Percentiles rank a stretch among this genome's conserved stretches.
Conservation (phyloP, 2,329 filamentous ascomycete species). For the Cordyceps fumosorosea region DNA sequence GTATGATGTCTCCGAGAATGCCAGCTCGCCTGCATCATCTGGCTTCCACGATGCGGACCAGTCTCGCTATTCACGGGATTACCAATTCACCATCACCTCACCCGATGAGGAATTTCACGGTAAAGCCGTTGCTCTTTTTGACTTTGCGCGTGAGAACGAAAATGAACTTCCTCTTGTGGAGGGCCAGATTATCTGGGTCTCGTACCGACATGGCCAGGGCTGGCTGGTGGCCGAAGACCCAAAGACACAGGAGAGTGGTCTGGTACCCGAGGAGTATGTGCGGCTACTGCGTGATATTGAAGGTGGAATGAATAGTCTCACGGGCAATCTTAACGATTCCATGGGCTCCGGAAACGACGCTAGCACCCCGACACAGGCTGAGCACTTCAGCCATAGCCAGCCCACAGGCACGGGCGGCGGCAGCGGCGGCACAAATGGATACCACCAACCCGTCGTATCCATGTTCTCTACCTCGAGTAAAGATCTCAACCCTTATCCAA, state of each 20-base stretch:
- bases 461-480: constrained; percentile 66
- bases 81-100: constrained; percentile 90
- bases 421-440: constrained; percentile 50
- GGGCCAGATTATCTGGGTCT: constrained; percentile 94
- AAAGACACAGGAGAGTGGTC: constrained; percentile 84
- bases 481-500: constrained; percentile 62
- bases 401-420: constrained; percentile 34
- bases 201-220: constrained; percentile 90
- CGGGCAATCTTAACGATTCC: constrained; percentile 46
- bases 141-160: constrained; percentile 91
- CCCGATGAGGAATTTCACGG: constrained; percentile 98
- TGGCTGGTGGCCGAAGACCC: constrained; percentile 97
- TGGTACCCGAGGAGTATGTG: constrained; percentile 96
- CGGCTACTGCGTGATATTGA: constrained; percentile 88
- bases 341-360: constrained; percentile 47
- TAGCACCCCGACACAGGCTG: constrained; percentile 55
- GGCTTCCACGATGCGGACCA: constrained; percentile 57
- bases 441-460: constrained; percentile 61
- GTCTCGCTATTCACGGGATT: constrained; percentile 81
- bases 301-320: constrained; percentile 72
- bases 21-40: constrained; percentile 53
- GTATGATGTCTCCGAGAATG: constrained; percentile 52
- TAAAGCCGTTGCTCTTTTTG: constrained; percentile 89
- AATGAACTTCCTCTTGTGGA: constrained; percentile 91
- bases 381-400: constrained; percentile 43